Base-by-base conservation (phyloP, 2,329 filamentous ascomycete genomes). In the Onygena corvina region DNA sequence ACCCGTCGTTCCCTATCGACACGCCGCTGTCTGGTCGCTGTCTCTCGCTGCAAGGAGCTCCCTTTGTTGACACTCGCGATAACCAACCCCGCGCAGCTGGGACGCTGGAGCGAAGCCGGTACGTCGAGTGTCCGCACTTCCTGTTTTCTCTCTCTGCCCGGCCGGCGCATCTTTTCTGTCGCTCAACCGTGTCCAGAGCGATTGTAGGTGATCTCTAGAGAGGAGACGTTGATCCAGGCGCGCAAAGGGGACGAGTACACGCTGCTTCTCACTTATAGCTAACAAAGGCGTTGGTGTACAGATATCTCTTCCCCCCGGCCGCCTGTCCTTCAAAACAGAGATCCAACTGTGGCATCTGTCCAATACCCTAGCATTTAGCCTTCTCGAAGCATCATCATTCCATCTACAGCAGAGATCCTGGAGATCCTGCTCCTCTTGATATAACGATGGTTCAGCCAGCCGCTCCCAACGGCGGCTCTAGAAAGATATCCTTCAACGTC, bases 401-500 rank as follows among this genome's bases (percentile, higher is more conserved):
- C 7, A 30, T 5, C 33, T 31, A 5, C 2, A 23, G 30, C 42
- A 31, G 27, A 46, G 12, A 46, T 33, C 30, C 42, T n/a, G 42
- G 42, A 20, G 25, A 18, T 46, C 18, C 25, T 46, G 42, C 2
- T 31, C 20, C 14, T 5, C 21, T 14, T 18, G 29, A 23, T 8
- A 4, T 6, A 36, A 12, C 20, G 49, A 71, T 72, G 69, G 67
- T 66, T 53, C 66, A 71, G 54, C 68, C 66, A 58, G 59, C 60
- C 42, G 61, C 68, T 53, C 65, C 68, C 60, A 79, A 65, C 48
- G 73, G 70, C 64, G 76, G 76, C 57, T 81, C 79, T 54, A 72
- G 92, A 66, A 98, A 96, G 79, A 98, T 98, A 67, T 96, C 89
- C 50, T 98, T 98, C 81, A 98, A 98, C 65, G 92, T 98, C 55